Percentiles rank a stretch among this genome's conserved stretches.
These are phyloP conservation scores for Claviceps quebecensis DNA, from an alignment of 2,329 filamentous ascomycete species.

Conservation along the genomic window DNA sequence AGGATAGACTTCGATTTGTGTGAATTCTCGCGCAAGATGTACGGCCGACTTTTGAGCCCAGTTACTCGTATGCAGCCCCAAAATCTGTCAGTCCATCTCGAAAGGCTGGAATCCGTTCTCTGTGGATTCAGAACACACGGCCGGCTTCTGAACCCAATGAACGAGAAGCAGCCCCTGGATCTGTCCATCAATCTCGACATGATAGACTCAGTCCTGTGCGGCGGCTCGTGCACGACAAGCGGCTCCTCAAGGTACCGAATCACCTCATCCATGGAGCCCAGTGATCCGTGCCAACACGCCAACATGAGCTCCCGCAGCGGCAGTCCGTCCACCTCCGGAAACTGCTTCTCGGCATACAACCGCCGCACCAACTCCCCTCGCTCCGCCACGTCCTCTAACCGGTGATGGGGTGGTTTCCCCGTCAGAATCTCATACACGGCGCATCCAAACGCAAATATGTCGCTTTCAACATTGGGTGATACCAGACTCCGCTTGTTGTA, in stretches of 20 bases:
- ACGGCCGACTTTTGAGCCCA: no score
- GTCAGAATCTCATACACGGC: background rate
- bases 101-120: no score
- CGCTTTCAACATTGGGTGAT: background rate
- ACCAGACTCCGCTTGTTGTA: background rate
- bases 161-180: background rate
- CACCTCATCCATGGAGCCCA: no score
- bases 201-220: background rate
- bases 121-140: no score
- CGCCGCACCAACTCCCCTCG: background rate
- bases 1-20: no score
- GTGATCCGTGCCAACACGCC: no score
- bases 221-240: no score
- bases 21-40: no score
- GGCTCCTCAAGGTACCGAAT: no score
- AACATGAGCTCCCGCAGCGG: no score
- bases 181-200: background rate
- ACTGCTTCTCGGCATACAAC: conserved; percentile 1
- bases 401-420: background rate
- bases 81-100: no score
- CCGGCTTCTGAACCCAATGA: background rate
- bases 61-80: no score
- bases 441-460: background rate
- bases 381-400: background rate
- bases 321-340: conserved; percentile 1